phyloP scores from a whole-genome alignment of 768 basidiomycete species.

The Macrolepiota fuliginosa region DNA sequence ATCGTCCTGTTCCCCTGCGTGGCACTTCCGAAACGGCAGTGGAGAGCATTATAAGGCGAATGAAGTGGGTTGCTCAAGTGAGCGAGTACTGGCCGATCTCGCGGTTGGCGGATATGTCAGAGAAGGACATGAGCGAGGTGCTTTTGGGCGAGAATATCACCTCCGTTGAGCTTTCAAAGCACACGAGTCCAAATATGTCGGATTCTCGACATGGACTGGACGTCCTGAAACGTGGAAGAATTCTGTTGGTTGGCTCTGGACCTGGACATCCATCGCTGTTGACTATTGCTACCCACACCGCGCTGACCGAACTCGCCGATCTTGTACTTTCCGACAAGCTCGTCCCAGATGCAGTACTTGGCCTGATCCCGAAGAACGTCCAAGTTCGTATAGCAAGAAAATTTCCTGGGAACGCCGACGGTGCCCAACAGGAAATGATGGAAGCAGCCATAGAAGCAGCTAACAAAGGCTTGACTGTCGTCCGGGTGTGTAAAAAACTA shows the following conservation, averaged over 20 bases:
- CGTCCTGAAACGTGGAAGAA: slow-evolving; percentile 54
- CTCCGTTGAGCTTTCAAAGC: slow-evolving; percentile 14
- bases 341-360: slow-evolving; percentile 85
- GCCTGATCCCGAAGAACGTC: slow-evolving; percentile 70
- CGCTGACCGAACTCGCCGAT: slow-evolving; percentile 78
- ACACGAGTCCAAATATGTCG: slow-evolving; percentile 9
- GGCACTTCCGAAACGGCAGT: slow-evolving; percentile 31
- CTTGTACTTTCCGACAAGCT: slow-evolving; percentile 96
- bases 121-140: slow-evolving; percentile 64
- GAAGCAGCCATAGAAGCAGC: slow-evolving; percentile 85
- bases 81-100: slow-evolving; percentile 95
- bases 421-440: slow-evolving; percentile 95
- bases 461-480: slow-evolving; percentile 74
- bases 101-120: slow-evolving; percentile 66
- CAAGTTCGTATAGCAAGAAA: slow-evolving; percentile 91
- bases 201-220: slow-evolving; percentile 33
- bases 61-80: slow-evolving; percentile 94
- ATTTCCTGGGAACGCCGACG: slow-evolving; percentile 96
- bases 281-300: slow-evolving; percentile 80
- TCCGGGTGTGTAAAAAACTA: slow-evolving; percentile 62
- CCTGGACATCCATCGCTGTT: slow-evolving; percentile 94
- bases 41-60: slow-evolving; percentile 59
- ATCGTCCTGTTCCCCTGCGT: slow-evolving; percentile 63
- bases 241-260: slow-evolving; percentile 90
- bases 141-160: slow-evolving; percentile 37